These are phyloP conservation scores for Rhodamnia argentea DNA, from an alignment of 345 rosid species.

Conservation along the genomic window DNA sequence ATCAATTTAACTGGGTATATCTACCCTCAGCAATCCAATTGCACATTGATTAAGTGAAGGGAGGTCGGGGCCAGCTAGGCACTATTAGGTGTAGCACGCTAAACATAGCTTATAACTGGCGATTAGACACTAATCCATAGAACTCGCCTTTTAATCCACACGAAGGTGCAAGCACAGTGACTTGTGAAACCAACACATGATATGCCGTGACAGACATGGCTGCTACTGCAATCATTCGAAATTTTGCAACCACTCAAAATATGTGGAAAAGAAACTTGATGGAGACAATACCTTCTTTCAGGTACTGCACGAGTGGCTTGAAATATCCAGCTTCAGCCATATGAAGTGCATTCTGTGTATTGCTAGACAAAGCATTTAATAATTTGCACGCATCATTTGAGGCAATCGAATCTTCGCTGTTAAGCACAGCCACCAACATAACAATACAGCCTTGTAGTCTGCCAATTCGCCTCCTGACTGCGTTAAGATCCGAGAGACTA, in stretches of 20 bases:
- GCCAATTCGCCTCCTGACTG: slow-evolving; percentile 45
- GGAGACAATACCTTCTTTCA: slow-evolving; percentile 39
- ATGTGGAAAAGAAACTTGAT: not conserved
- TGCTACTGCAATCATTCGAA: not conserved
- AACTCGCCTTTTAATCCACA: not conserved
- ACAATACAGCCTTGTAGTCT: slow-evolving; percentile 65
- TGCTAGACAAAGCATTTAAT: slow-evolving; percentile 46
- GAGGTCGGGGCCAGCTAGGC: not conserved
- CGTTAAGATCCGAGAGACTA: slow-evolving; percentile 37
- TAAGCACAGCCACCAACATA: slow-evolving; percentile 44
- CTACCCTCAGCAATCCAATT: not conserved
- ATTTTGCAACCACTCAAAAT: not conserved
- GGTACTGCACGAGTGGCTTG: slow-evolving; percentile 48
- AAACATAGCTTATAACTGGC: not conserved
- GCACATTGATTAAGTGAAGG: not conserved
- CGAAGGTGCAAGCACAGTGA: not conserved
- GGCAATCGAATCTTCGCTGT: slow-evolving; percentile 39
- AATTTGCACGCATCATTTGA: slow-evolving; percentile 43
- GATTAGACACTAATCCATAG: not conserved
- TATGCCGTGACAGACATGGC: not conserved
- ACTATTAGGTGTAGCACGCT: not conserved
- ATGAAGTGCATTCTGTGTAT: slow-evolving; percentile 62
- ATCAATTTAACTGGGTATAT: not conserved
- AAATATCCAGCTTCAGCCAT: slow-evolving; percentile 80
- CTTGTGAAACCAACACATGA: not conserved